Conservation (phyloP, 352 stramenopile species). For the Phytopythium litorale region DNA sequence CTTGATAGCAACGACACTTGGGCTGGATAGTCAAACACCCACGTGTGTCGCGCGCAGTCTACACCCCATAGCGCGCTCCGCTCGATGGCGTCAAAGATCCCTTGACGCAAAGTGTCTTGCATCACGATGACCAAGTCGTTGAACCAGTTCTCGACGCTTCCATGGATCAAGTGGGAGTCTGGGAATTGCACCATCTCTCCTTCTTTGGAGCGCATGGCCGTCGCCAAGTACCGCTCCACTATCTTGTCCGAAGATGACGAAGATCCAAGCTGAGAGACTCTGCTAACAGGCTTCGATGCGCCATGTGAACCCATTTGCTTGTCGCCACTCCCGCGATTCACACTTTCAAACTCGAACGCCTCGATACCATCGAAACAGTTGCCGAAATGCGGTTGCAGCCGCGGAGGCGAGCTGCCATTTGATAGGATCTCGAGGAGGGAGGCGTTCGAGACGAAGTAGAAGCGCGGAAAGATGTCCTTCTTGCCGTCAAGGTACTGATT, state of each 20-base stretch:
- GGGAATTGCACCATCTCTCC: slow-evolving; percentile 87
- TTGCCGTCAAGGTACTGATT: slow-evolving; percentile 97
- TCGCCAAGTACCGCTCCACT: slow-evolving; percentile 63
- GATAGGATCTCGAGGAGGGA: slow-evolving; percentile 94
- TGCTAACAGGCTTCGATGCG: not conserved
- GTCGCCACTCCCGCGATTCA: slow-evolving; percentile 15
- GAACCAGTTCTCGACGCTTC: slow-evolving; percentile 91
- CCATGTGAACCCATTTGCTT: not conserved
- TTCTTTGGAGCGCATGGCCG: slow-evolving; percentile 96
- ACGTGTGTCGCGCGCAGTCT: slow-evolving; percentile 73
- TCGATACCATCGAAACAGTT: slow-evolving; percentile 91
- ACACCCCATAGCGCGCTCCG: slow-evolving; percentile 91
- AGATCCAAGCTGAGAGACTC: not conserved
- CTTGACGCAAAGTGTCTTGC: slow-evolving; percentile 82
- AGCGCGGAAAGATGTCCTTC: slow-evolving; percentile 95
- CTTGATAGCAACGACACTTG: slow-evolving; percentile 84
- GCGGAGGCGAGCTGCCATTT: slow-evolving; percentile 88
- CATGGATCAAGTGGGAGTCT: slow-evolving; percentile 77
- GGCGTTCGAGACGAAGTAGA: slow-evolving; percentile 96
- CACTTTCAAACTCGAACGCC: slow-evolving; percentile 62
- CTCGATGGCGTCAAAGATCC: slow-evolving; percentile 91
- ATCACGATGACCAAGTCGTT: slow-evolving; percentile 94
- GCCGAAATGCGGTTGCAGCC: slow-evolving; percentile 86
- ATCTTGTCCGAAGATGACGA: slow-evolving; percentile 13
- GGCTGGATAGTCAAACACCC: slow-evolving; percentile 90